These are phyloP conservation scores for Plasmodium fragile DNA, from an alignment of 169 alveolate species.

Conservation along the genomic window DNA sequence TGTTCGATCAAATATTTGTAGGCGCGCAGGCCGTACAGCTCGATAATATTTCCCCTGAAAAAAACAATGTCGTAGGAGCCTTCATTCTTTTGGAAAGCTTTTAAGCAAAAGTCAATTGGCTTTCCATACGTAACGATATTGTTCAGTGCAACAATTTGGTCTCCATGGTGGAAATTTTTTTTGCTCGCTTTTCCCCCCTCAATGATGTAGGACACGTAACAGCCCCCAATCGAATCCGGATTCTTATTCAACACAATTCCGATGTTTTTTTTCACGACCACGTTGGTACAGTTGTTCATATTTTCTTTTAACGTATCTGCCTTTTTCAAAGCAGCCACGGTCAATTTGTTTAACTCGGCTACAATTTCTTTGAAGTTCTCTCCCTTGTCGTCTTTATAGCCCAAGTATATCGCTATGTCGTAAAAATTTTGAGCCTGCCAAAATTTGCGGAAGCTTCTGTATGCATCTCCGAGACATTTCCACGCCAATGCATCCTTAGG, in stretches of 20 bases:
- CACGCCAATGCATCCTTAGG: constrained; percentile 41
- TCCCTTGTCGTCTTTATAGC: constrained; percentile 66
- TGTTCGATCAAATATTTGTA: constrained; percentile 54
- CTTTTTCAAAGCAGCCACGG: constrained; percentile 44
- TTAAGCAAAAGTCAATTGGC: constrained; percentile 60
- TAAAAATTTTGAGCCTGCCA: constrained; percentile 74
- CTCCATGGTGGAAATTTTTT: constrained; percentile 71
- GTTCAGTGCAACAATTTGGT: constrained; percentile 72
- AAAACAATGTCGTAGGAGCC: constrained; percentile 71
- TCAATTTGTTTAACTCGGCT: constrained; percentile 42
- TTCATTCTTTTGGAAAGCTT: constrained; percentile 68
- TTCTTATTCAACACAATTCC: constrained; percentile 70
- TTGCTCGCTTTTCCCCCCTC: constrained; percentile 75
- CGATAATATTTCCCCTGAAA: constrained; percentile 72
- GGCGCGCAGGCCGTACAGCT: constrained; percentile 65
- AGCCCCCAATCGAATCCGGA: constrained; percentile 72
- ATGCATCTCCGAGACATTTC: constrained; percentile 74
- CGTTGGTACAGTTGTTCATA: constrained; percentile 36
- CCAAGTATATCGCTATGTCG: constrained; percentile 71
- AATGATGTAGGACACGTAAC: constrained; percentile 65
- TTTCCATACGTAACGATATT: constrained; percentile 64
- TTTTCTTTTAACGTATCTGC: constrained; percentile 44
- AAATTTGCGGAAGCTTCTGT: constrained; percentile 66
- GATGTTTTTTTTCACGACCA: constrained; percentile 49
- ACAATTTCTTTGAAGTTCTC: constrained; percentile 51